Evolutionary conservation across 1,284 basidiomycete genomes (phyloP), one percentile per base, ranked within the genome.

Genomic region (Ganoderma resinaceum): DNA sequence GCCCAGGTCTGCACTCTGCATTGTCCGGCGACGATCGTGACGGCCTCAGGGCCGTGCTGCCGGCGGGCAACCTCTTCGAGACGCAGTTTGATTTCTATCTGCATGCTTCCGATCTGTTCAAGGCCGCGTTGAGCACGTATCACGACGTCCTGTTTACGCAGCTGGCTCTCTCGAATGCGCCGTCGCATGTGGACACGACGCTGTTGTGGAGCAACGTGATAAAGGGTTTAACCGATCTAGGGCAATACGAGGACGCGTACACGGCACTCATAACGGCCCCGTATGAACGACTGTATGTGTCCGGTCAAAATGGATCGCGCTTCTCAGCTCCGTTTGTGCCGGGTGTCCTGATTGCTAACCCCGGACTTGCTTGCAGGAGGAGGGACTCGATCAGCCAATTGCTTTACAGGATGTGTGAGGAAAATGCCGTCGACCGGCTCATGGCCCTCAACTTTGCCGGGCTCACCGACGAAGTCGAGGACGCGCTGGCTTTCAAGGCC

Each of bases 391-490:
- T 95, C 37, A 88, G 90, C 62, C 91, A 93, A 66, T 84, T 98
- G 62, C 91, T 96, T 67, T 93, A 96, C 74, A 89, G 89, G 72
- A 98, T 99, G 94, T 99, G 97, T 79, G 96, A 99, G 79, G 89
- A 93, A 62, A 88, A 93, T 74, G 89, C 94, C 65, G 88, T 96
- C 29, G 91, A 93, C 66, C 86, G 87, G 66, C 85, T 99, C 20
- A 90, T 97, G 78, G 83, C 89, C 14, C 91, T 96, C 77, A 95
- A 94, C 75, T 99, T 99, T 78, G 87, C 92, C 29, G 95, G 92
- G 0, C 86, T 97, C 72, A 90, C 93, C 67, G 90, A 91, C 66
- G 95, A 98, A 77, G 93, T 99, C 33, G 96, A 98, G 82, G 90
- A 89, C 63, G 91, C 93, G 23, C 84, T 99, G 60, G 89, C 93